These are phyloP conservation scores for Castanea sativa DNA, from an alignment of 306 rosid genomes.

Conservation along the genomic window DNA sequence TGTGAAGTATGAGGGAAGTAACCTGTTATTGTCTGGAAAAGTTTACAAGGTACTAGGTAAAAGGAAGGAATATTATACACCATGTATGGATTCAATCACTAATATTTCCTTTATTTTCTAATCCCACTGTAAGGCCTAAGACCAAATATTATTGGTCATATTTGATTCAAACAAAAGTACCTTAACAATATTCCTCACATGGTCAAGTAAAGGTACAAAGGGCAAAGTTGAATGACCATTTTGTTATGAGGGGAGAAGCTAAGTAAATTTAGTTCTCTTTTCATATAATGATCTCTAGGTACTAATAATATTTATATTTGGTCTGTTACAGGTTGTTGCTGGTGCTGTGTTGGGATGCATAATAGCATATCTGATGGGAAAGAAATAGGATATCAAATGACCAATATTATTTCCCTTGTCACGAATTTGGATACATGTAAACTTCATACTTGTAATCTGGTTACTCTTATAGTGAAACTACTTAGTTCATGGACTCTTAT, in stretches of 20 bases:
- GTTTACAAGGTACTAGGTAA: neutral
- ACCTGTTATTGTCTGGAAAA: neutral
- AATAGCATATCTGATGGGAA: constrained; percentile 55
- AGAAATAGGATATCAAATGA: constrained; percentile 18
- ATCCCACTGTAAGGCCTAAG: neutral
- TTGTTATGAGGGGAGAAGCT: neutral
- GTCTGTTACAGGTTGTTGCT: constrained; percentile 59
- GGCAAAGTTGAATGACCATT: neutral
- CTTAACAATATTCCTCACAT: neutral
- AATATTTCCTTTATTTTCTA: neutral
- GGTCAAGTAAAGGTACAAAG: neutral
- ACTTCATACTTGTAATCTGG: neutral
- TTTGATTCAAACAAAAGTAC: neutral
- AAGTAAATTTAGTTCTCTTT: neutral
- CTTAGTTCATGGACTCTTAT: neutral
- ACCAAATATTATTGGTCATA: neutral
- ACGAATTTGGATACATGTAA: constrained; percentile 11
- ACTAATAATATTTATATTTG: neutral
- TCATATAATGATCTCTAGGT: neutral
- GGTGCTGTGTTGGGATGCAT: constrained; percentile 82
- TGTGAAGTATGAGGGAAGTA: too few species aligned
- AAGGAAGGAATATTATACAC: neutral
- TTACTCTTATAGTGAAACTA: neutral
- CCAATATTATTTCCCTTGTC: constrained; percentile 18
- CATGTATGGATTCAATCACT: neutral